Conservation (phyloP, 768 basidiomycete genomes). For the Kwoniella heveanensis region DNA sequence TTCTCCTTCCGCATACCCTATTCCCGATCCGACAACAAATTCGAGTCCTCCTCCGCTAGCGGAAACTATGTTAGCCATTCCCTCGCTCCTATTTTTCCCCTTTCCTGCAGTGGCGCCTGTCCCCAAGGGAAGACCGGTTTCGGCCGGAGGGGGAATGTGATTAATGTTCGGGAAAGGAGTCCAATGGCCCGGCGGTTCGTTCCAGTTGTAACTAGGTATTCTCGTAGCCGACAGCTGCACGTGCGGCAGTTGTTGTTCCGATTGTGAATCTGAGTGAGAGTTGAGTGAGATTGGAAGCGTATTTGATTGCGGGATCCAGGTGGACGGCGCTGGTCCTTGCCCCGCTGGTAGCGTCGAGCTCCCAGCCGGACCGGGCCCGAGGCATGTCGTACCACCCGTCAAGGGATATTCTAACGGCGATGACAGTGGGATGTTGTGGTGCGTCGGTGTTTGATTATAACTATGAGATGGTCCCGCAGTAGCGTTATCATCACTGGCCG, state of each 20-base stretch:
- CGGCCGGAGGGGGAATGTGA: slow-evolving; percentile 13
- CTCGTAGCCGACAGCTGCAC: too few relatives aligned
- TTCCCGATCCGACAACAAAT: neutral
- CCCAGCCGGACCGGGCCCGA: neutral
- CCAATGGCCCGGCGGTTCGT: neutral
- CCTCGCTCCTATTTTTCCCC: too few relatives aligned
- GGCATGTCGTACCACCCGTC: neutral
- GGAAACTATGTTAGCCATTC: neutral
- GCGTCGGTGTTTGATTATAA: neutral
- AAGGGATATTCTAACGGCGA: neutral
- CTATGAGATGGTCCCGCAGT: slow-evolving; percentile 1
- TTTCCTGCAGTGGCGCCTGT: too few relatives aligned
- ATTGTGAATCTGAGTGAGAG: too few relatives aligned
- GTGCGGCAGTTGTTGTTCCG: too few relatives aligned
- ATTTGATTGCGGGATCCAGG: neutral
- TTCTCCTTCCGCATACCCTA: neutral
- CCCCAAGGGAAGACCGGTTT: slow-evolving; percentile 2
- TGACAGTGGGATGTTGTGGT: neutral
- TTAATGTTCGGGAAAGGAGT: neutral
- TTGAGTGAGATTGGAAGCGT: neutral
- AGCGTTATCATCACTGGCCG: neutral
- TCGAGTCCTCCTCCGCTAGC: too few relatives aligned
- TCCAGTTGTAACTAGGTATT: neutral
- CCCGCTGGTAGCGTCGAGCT: neutral
- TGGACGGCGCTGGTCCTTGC: neutral